Evolutionary conservation across 2,329 filamentous ascomycete species (phyloP), one percentile per base, ranked within the genome.

Genomic region (Nothopassalora personata): DNA sequence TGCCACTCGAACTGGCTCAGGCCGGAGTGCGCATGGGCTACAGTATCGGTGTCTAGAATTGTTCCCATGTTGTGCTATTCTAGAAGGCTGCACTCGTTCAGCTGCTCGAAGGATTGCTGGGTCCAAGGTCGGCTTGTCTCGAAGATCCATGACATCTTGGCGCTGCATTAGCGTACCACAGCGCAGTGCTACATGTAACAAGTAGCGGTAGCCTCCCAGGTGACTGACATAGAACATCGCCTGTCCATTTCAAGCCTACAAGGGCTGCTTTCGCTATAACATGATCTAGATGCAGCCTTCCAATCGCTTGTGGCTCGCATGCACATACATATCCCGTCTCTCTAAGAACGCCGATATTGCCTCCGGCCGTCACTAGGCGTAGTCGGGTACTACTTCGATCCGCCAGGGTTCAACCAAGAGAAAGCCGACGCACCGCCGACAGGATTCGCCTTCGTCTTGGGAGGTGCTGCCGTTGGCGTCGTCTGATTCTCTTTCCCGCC

Each of bases 391-490:
- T 50, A 59, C 57, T 59, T 59, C 46, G 47, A 27, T 6, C 34
- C 59, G 46, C 59, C 53, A 43, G 59, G 50, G 18, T 61, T 61
- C 79, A 97, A 87, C 92, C 92, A 97, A 11, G 89, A 87, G 77
- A 97, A 97, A 2, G 93, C 93, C 59, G 90, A 94, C 13, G 89
- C 93, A n/a, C 90, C 90, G 8, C 93, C 93, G 18, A 96, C 84
- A 0, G 94, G 93, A 70, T 97, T 97, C 33, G 85, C 80, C 56
- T 72, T 71, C 47, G 67, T 70, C 66, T 72, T 73, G 13, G 64
- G 55, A n/a, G 57, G 53, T n/a, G 53, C 52, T 18, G 54, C 54
- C n/a, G 58, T 54, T 34, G 54, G 53, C n/a, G 65, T 55, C 15
- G 62, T 45, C 28, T 67, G 57, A 61, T 74, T 75, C 66, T 72